Evolutionary conservation across 1,284 basidiomycete genomes (phyloP), one percentile per base, ranked within the genome.

Genomic region (Taiwanofungus camphoratus): DNA sequence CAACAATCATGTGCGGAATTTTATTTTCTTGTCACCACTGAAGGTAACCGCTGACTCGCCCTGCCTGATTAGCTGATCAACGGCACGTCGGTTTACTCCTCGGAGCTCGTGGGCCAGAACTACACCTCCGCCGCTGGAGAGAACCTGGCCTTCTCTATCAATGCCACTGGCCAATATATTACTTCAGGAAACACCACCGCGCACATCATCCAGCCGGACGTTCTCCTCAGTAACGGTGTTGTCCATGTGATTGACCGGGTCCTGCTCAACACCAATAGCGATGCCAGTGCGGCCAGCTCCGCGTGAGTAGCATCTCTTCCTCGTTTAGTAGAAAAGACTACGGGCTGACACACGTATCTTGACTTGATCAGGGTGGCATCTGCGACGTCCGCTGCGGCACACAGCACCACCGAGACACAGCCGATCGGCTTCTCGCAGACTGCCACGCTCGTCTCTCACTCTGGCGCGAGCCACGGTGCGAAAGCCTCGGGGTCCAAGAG

Each of bases 11-110:
- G 79, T 85, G 46, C 15, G 74, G 63, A 4, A 4, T 44, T 20
- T 33, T 33, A 13, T 11, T 33, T 16, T 9, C 15, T 33, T 27
- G 16, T 22, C 18, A 20, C 8, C 41, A 22, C 33, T 52, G 15
- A 49, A 45, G 22, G 8, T 20, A 19, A 12, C 13, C 23, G 26
- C 38, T 40, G n/a, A 39, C 49, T 24, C 36, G 18, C 26, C 15
- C n/a, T n/a, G n/a, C n/a, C n/a, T n/a, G n/a, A n/a, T n/a, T 20
- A 84, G 77, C 61, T 82, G 42, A 73, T 87, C 55, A 87, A 86
- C 58, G 84, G 80, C 26, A 74, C 82, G 1, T 71, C 79, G 0
- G 61, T 79, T 6, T 90, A 89, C 67, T 82, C 83, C 0, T 70
- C 77, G 3, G 47, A 66, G 13, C 61, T 86, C 29, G 50, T 58